Conservation (phyloP, 768 basidiomycete genomes). For the Termitomyces sp. region DNA sequence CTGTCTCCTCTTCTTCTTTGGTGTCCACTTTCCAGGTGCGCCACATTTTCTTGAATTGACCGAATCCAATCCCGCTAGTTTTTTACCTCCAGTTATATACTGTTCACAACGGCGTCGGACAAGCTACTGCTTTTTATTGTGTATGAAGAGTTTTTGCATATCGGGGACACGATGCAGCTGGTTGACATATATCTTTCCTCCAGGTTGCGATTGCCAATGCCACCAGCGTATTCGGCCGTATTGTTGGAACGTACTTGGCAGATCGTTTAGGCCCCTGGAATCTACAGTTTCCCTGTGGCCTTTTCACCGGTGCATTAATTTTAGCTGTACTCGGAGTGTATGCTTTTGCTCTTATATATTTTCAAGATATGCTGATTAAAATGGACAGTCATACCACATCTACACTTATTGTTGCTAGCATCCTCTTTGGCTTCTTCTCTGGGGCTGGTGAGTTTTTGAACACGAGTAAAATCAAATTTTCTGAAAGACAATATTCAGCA, state of each 20-base stretch:
- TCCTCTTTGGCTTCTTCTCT: not conserved
- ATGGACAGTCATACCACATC: not conserved
- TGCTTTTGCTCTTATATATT: not conserved
- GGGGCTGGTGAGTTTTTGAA: not conserved
- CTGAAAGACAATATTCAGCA: constrained; percentile 15
- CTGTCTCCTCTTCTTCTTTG: constrained; percentile 5
- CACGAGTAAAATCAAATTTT: not conserved
- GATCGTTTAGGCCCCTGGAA: constrained; percentile 25
- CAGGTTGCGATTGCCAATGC: constrained; percentile 32
- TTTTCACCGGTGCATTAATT: constrained; percentile 16
- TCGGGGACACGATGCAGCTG: too few species aligned
- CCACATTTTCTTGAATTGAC: not conserved
- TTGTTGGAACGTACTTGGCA: constrained; percentile 27
- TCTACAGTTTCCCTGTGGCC: constrained; percentile 5
- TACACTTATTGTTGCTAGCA: not conserved
- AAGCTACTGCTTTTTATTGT: constrained; percentile 13
- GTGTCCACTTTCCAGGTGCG: constrained; percentile 11
- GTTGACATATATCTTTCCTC: too few species aligned
- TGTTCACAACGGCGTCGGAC: constrained; percentile 15
- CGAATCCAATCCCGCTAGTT: not conserved
- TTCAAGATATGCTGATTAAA: not conserved
- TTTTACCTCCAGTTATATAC: constrained; percentile 15
- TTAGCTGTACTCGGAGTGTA: constrained; percentile 32
- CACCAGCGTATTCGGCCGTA: constrained; percentile 26
- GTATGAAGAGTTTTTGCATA: not conserved